Evolutionary conservation across 305 asterid genomes (phyloP).

Genomic region (Rubia peregrina): DNA sequence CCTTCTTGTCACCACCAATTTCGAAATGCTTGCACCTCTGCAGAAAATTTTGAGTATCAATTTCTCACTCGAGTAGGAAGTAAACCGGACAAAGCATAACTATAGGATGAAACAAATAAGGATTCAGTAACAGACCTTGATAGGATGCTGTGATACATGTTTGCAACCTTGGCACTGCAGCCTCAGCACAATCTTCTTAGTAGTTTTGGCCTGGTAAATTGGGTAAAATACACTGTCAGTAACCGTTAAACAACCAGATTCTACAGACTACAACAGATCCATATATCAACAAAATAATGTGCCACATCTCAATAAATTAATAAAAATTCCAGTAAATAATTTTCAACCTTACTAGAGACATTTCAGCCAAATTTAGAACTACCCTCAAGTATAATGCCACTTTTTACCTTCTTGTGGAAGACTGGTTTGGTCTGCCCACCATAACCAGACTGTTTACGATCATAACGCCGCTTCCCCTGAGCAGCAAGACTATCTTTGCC

Average conservation of each 20-base stretch:
- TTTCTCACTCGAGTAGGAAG: neutral
- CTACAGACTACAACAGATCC: neutral
- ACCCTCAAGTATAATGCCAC: neutral
- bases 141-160: constrained; percentile 22
- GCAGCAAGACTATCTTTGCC: neutral
- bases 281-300: neutral
- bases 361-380: too few relatives aligned
- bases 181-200: constrained; percentile 4
- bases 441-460: neutral
- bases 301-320: too few relatives aligned
- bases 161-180: constrained; percentile 24
- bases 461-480: neutral
- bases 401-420: constrained; percentile 1
- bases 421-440: neutral
- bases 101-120: neutral
- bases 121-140: constrained; percentile 10
- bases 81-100: too few relatives aligned
- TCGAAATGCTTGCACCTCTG: constrained; percentile 30
- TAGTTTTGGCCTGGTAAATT: neutral
- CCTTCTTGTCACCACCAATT: constrained; percentile 30
- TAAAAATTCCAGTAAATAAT: neutral
- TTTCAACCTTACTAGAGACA: neutral
- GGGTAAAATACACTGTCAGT: neutral
- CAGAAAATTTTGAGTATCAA: neutral
- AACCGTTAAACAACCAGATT: neutral